phyloP scores from a whole-genome alignment of 495 filamentous ascomycete species.

The Hypoxylon trugodes region DNA sequence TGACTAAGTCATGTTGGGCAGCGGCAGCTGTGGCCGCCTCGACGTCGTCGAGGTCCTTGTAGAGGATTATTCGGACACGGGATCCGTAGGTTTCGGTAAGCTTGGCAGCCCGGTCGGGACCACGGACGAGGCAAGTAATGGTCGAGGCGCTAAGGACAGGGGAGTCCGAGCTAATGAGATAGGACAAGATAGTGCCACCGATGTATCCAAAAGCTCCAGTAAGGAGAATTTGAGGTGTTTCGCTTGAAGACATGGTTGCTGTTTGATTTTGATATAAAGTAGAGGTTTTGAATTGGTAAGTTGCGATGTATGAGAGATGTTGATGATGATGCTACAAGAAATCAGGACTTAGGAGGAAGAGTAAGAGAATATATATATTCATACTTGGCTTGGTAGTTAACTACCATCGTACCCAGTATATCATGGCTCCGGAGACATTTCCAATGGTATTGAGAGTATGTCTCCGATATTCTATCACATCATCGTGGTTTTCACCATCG shows the following conservation, averaged over 20 bases:
- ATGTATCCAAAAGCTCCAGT: slow-evolving; percentile 42
- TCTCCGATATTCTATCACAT: neutral
- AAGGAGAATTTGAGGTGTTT: slow-evolving; percentile 36
- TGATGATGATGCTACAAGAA: neutral
- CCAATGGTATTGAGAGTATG: neutral
- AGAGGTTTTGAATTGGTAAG: too few species aligned
- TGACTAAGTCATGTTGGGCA: slow-evolving; percentile 51
- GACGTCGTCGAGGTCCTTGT: slow-evolving; percentile 44
- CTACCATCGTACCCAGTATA: too few species aligned
- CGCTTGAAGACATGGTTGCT: slow-evolving; percentile 31
- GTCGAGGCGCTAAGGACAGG: slow-evolving; percentile 12
- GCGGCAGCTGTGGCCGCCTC: slow-evolving; percentile 42
- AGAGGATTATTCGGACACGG: slow-evolving; percentile 32
- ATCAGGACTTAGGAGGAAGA: neutral
- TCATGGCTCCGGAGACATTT: neutral
- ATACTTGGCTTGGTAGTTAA: too few species aligned
- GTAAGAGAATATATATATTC: neutral
- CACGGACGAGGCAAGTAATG: slow-evolving; percentile 33
- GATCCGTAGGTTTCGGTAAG: slow-evolving; percentile 29
- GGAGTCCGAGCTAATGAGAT: slow-evolving; percentile 26
- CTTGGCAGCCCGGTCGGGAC: slow-evolving; percentile 27
- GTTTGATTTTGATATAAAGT: neutral
- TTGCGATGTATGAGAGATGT: too few species aligned
- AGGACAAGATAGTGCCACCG: slow-evolving; percentile 41
- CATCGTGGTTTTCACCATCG: too few species aligned